phyloP scores from a whole-genome alignment of 2,329 filamentous ascomycete genomes.

The Cephalotrichum gorgonifer region DNA sequence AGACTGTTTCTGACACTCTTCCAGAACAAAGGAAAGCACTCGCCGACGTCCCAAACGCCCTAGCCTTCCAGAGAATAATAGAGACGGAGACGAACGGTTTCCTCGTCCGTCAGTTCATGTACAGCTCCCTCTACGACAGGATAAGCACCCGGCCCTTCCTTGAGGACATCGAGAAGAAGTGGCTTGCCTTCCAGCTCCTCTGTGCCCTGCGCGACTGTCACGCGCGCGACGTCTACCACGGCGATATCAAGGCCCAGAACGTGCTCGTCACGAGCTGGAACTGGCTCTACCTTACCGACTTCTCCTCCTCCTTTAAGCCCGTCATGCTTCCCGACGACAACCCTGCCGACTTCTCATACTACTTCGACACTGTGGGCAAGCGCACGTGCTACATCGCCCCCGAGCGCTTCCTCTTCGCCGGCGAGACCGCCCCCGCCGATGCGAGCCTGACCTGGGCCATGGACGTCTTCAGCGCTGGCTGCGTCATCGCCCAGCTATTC shows the following conservation, averaged over 20 bases:
- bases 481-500: conserved; percentile 93
- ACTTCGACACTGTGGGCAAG: conserved; percentile 86
- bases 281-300: conserved; percentile 97
- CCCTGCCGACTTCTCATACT: conserved; percentile 94
- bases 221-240: conserved; percentile 79
- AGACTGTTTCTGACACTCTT: conserved; percentile 1
- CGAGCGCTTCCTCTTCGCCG: conserved; percentile 73
- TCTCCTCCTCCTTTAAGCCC: conserved; percentile 91
- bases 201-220: conserved; percentile 91
- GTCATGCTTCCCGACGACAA: conserved; percentile 92
- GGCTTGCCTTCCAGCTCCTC: conserved; percentile 91
- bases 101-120: conserved; percentile 86
- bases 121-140: conserved; percentile 94
- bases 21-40: conserved; percentile 70
- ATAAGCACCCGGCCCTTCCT: conserved; percentile 93
- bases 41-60: conserved; percentile 77
- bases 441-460: conserved; percentile 76
- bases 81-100: conserved; percentile 90
- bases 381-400: conserved; percentile 93
- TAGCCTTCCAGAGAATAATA: conserved; percentile 81
- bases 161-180: conserved; percentile 97
- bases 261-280: conserved; percentile 97
- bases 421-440: conserved; percentile 50
- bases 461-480: conserved; percentile 96
- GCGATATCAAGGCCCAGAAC: conserved; percentile 98